A percentile compares a stretch with the other conserved stretches of the same genome.
These are phyloP conservation scores for Corylus americana DNA, from an alignment of 306 rosid genomes.

Conservation along the genomic window DNA sequence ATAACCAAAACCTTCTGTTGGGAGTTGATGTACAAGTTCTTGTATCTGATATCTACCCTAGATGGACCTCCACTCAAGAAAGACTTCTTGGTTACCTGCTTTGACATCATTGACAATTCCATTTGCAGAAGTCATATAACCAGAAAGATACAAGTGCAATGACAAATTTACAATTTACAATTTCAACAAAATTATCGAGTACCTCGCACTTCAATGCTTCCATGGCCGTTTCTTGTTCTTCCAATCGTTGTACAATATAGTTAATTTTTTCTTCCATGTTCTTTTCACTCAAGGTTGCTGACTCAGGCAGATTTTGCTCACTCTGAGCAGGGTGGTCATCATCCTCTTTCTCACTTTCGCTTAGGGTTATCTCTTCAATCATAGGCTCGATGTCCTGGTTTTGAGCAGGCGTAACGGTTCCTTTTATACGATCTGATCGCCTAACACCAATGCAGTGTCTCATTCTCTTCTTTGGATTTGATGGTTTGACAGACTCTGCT, in stretches of 20 bases:
- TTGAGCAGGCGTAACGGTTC: constrained; percentile 4
- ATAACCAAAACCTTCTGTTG: constrained; percentile 56
- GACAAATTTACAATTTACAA: neutral
- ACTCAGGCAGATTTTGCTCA: constrained; percentile 30
- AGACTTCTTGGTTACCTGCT: constrained; percentile 38
- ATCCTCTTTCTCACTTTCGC: constrained; percentile 42
- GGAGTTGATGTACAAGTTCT: constrained; percentile 49
- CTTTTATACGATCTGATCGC: constrained; percentile 58
- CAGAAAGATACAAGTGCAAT: constrained; percentile 1
- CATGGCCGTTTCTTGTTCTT: constrained; percentile 32
- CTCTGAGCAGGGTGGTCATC: constrained; percentile 34
- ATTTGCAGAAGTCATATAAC: neutral
- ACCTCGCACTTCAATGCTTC: constrained; percentile 41
- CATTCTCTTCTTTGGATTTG: constrained; percentile 27
- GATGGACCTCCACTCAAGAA: constrained; percentile 30
- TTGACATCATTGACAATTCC: constrained; percentile 6
- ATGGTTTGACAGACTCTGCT: constrained; percentile 25
- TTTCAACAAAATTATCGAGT: constrained; percentile 27
- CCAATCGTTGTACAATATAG: constrained; percentile 34
- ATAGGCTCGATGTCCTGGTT: constrained; percentile 20
- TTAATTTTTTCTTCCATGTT: constrained; percentile 50
- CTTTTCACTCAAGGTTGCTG: constrained; percentile 23
- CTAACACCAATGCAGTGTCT: constrained; percentile 23
- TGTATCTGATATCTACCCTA: constrained; percentile 24
- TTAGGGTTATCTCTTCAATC: constrained; percentile 28